phyloP scores from a whole-genome alignment of 352 stramenopile genomes.

The Globisporangium echinulatum region DNA sequence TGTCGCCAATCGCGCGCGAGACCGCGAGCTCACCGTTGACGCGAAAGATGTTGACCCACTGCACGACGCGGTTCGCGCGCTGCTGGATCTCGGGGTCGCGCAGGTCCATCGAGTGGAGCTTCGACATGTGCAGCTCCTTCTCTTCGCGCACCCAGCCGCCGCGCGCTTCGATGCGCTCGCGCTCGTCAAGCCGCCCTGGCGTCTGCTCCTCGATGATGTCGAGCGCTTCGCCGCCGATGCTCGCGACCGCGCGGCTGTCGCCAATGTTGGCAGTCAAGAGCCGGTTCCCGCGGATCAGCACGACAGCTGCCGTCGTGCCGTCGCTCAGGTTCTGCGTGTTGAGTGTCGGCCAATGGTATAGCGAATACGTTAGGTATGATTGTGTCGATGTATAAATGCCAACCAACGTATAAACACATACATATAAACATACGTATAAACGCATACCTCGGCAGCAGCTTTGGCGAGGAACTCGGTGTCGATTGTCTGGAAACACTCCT shows the following conservation, averaged over 20 bases:
- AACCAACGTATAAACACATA: neutral
- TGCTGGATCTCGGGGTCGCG: constrained; percentile 82
- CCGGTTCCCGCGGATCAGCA: constrained; percentile 75
- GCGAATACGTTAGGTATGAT: too few relatives aligned
- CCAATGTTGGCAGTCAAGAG: constrained; percentile 83
- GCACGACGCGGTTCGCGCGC: constrained; percentile 71
- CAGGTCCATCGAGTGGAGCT: constrained; percentile 85
- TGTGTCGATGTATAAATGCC: too few relatives aligned
- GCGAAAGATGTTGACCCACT: constrained; percentile 82
- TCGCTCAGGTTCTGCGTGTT: constrained; percentile 47
- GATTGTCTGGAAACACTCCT: constrained; percentile 69
- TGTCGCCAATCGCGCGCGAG: constrained; percentile 88
- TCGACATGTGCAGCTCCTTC: constrained; percentile 82
- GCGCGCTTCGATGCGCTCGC: constrained; percentile 56
- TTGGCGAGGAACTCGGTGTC: constrained; percentile 72
- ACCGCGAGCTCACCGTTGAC: constrained; percentile 92
- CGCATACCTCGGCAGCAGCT: constrained; percentile 44
- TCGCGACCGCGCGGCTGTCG: constrained; percentile 84
- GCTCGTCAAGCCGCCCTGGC: constrained; percentile 66
- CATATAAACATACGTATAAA: neutral
- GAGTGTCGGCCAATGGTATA: neutral
- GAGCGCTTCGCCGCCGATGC: constrained; percentile 65
- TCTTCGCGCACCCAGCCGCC: constrained; percentile 58
- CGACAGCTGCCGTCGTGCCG: constrained; percentile 73
- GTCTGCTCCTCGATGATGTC: constrained; percentile 88